These are phyloP conservation scores for Coemansia sp. DNA, from an alignment of 192 early-diverging fungal genomes.

Conservation along the genomic window DNA sequence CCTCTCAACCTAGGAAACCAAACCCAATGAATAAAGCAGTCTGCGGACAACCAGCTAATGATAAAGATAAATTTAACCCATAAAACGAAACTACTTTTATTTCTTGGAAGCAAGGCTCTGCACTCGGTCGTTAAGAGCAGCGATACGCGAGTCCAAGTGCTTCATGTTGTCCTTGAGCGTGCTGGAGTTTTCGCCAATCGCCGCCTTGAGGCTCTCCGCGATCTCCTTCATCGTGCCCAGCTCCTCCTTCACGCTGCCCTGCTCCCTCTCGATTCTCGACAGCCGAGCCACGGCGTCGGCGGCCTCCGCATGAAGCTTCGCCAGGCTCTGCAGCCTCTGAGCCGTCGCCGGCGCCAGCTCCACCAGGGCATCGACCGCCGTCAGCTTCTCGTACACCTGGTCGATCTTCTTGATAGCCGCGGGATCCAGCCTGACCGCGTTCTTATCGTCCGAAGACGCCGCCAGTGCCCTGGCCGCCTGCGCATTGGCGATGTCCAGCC, in stretches of 20 bases:
- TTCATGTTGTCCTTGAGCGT: conserved; percentile 64
- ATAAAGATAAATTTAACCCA: not conserved
- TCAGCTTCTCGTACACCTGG: conserved; percentile 41
- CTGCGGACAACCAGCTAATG: not conserved
- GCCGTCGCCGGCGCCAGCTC: conserved; percentile 76
- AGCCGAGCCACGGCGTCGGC: conserved; percentile 72
- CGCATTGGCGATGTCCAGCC: conserved; percentile 25
- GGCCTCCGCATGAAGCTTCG: conserved; percentile 78
- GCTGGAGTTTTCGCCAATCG: conserved; percentile 59
- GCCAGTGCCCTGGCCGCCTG: conserved; percentile 15
- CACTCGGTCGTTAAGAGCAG: conserved; percentile 61
- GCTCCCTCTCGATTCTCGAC: conserved; percentile 67
- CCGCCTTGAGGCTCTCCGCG: conserved; percentile 52
- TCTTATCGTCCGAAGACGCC: conserved; percentile 3
- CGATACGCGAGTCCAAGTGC: conserved; percentile 63
- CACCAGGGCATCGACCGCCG: conserved; percentile 75
- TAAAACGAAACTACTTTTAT: not conserved
- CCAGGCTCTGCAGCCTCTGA: conserved; percentile 71
- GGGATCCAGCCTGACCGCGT: conserved; percentile 16
- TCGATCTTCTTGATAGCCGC: conserved; percentile 24
- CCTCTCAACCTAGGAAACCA: conserved; percentile 14
- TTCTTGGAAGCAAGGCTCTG: not conserved
- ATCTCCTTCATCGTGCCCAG: conserved; percentile 62
- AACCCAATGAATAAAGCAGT: no score
- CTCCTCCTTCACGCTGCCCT: conserved; percentile 65